Evolutionary conservation across 768 basidiomycete species (phyloP).

Genomic region (Macrolepiota fuliginosa): DNA sequence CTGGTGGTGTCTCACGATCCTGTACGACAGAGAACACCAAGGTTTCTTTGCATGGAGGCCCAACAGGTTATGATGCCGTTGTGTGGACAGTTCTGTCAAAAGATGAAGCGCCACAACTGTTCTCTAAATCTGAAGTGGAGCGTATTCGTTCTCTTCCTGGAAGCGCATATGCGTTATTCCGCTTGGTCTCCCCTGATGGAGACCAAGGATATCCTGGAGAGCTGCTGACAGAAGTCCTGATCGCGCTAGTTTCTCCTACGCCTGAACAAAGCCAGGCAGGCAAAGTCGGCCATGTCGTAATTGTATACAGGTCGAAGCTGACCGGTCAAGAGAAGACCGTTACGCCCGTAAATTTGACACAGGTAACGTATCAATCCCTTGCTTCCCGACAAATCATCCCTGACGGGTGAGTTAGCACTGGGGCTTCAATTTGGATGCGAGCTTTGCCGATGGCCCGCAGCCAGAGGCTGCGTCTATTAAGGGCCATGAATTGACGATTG

Average conservation of each 20-base stretch:
- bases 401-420: conserved; percentile 50
- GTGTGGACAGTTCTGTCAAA: conserved; percentile 48
- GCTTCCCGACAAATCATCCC: conserved; percentile 1
- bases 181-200: conserved; percentile 55
- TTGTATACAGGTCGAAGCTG: conserved; percentile 72
- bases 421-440: conserved; percentile 81
- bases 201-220: conserved; percentile 72
- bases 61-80: conserved; percentile 57
- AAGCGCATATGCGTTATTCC: conserved; percentile 50
- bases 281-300: conserved; percentile 58
- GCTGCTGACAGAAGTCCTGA: conserved; percentile 55
- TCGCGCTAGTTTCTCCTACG: conserved; percentile 42
- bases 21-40: conserved; percentile 37
- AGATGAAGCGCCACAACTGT: conserved; percentile 44
- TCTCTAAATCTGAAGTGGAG: conserved; percentile 50
- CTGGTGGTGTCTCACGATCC: background rate
- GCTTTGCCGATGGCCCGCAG: conserved; percentile 37
- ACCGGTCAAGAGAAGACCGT: conserved; percentile 44
- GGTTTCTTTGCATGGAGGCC: conserved; percentile 75
- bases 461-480: conserved; percentile 46
- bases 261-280: conserved; percentile 17
- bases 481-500: conserved; percentile 43
- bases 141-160: conserved; percentile 34
- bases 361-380: conserved; percentile 38
- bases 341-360: conserved; percentile 75